Base-by-base conservation (phyloP, 1,284 basidiomycete species). In the Cutaneotrichosporon sp. region DNA sequence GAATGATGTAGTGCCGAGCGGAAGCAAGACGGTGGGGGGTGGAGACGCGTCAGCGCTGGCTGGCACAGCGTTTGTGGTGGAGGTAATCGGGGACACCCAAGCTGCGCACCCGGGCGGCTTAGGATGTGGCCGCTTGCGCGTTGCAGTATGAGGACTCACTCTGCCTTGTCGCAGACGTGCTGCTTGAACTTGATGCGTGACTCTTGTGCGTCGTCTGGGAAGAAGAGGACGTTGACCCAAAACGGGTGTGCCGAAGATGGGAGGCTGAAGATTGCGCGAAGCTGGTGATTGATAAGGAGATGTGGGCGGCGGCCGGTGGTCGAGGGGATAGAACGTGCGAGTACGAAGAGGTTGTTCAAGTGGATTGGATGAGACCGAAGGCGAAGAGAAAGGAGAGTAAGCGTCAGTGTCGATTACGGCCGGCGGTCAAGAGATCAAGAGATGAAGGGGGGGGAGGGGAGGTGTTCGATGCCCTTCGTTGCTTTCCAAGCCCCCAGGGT, bases 141-240 rank as follows among this genome's bases (percentile, higher is more conserved):
- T 41, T 41, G 5, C 9, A 8, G 17, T n/a, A n/a, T 20, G 39
- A 39, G 7, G 1, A 71, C 74, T 68, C 50, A 75, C 74, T 75
- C 74, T 20, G 56, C 44, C 12, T 64, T 61, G 49, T 72, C 70
- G 52, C 74, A 75, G 26, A 75, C 65, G 60, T 75, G 74, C 55
- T 68, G 62, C 68, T 72, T 69, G 61, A 75, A 75, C 66, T 70
- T 72, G 61, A 71, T 69, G 24, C 68, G 60, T 3, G 70, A 64
- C 11, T 65, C 59, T 41, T 64, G 60, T 2, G 62, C 56, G 43
- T 72, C 72, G 52, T 72, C 66, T 3, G 71, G 70, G 61, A 64
- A 74, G 41, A 74, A 60, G 29, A 74, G 64, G 38, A 68, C 72
- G 50, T 74, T 68, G 35, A 61, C 63, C 68, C 72, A 74, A 48